These are phyloP conservation scores for Acanthamoeba divionensis DNA, from an alignment of 208 protist genomes.

Conservation along the genomic window DNA sequence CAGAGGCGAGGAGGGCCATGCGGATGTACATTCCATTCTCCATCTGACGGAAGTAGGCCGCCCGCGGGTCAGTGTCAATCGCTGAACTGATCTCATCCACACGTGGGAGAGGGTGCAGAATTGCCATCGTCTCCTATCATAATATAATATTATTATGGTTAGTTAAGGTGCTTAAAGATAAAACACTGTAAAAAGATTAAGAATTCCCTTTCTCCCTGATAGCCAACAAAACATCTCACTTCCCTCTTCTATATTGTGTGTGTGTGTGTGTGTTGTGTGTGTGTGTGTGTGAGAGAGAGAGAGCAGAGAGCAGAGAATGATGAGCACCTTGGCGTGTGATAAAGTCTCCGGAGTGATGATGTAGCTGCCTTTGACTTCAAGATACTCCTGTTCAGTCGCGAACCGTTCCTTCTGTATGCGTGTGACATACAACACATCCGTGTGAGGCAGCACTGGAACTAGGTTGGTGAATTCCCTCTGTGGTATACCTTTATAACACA, in stretches of 20 bases:
- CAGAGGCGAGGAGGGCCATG: slow-evolving; percentile 92
- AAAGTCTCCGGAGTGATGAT: slow-evolving; percentile 81
- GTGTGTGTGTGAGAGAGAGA: too few relatives aligned
- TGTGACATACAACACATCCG: slow-evolving; percentile 96
- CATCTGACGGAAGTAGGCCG: slow-evolving; percentile 97
- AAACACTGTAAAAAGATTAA: too few relatives aligned
- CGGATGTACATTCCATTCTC: slow-evolving; percentile 96
- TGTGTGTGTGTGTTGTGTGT: too few relatives aligned
- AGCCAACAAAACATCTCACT: too few relatives aligned
- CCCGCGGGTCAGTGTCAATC: slow-evolving; percentile 89
- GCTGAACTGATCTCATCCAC: slow-evolving; percentile 93
- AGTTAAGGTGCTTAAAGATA: too few relatives aligned
- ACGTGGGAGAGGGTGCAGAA: slow-evolving; percentile 97
- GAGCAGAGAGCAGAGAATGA: too few relatives aligned
- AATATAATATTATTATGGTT: background rate
- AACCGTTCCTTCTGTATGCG: slow-evolving; percentile 97
- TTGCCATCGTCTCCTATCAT: slow-evolving; percentile 87
- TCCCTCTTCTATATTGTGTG: too few relatives aligned
- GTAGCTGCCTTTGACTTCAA: slow-evolving; percentile 78
- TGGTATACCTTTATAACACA: background rate
- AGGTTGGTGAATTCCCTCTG: slow-evolving; percentile 10
- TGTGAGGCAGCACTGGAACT: slow-evolving; percentile 75
- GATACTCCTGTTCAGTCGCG: slow-evolving; percentile 81
- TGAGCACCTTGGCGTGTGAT: slow-evolving; percentile 80
- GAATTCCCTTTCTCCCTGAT: too few relatives aligned